These are phyloP conservation scores for Starmerella geochares DNA, from an alignment of 805 yeast genomes.

Conservation along the genomic window DNA sequence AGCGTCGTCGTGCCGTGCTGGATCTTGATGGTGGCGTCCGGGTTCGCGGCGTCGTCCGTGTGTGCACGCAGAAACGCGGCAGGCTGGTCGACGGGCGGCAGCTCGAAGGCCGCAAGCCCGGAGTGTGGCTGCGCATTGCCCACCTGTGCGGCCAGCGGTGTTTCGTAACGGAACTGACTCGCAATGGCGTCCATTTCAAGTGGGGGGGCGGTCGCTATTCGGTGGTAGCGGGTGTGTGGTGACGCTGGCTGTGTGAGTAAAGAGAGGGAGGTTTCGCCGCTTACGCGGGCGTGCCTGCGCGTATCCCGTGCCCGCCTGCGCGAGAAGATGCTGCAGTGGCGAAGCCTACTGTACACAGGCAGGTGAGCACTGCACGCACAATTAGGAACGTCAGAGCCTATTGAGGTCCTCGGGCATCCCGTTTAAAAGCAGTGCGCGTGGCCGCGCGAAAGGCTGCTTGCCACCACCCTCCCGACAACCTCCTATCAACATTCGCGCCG, in stretches of 20 bases:
- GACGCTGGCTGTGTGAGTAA: background rate
- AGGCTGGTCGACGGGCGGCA: conserved; percentile 83
- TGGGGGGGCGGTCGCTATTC: background rate
- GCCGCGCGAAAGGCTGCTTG: too few species aligned
- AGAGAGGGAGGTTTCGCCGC: background rate
- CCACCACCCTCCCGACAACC: too few species aligned
- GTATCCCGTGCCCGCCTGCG: too few species aligned
- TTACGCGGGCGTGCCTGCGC: background rate
- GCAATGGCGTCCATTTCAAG: conserved; percentile 30
- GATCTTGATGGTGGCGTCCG: conserved; percentile 88
- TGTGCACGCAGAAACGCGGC: conserved; percentile 93
- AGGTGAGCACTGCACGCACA: too few species aligned
- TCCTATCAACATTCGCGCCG: background rate
- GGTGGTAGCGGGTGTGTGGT: background rate
- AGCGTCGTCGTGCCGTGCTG: conserved; percentile 99
- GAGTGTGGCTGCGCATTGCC: background rate
- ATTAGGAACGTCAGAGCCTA: too few species aligned
- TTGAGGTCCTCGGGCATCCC: too few species aligned
- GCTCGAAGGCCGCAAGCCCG: conserved; percentile 33
- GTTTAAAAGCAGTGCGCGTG: too few species aligned
- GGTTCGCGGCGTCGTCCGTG: conserved; percentile 86
- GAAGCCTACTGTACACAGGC: too few species aligned
- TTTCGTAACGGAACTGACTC: conserved; percentile 19
- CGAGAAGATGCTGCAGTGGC: too few species aligned
- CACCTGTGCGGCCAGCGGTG: background rate